Conservation (phyloP, 2,329 filamentous ascomycete species). For the Emericellopsis cladophorae region DNA sequence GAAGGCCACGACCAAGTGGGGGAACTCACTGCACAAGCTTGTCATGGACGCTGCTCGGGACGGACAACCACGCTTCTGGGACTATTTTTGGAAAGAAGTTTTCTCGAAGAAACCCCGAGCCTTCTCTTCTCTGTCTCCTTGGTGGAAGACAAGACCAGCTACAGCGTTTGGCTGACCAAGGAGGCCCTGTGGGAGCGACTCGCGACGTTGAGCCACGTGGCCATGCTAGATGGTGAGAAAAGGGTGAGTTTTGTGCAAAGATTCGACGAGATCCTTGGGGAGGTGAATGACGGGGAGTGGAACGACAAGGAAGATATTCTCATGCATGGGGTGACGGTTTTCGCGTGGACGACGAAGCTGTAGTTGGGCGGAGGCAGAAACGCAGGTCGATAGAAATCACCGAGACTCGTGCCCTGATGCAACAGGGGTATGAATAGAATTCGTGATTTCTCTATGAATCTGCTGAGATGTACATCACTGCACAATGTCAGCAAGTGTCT, state of each 20-base stretch:
- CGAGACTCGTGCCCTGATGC: background rate
- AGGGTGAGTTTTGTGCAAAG: conserved; percentile 32
- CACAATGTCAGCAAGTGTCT: background rate
- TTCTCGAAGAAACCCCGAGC: conserved; percentile 46
- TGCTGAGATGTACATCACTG: conserved; percentile 61
- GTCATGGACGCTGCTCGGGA: conserved; percentile 39
- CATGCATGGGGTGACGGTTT: conserved; percentile 50
- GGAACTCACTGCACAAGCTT: conserved; percentile 46
- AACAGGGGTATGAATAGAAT: conserved; percentile 7
- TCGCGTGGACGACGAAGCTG: conserved; percentile 45
- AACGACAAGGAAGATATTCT: conserved; percentile 51
- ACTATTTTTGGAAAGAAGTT: conserved; percentile 48
- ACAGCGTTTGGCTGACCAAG: conserved; percentile 43
- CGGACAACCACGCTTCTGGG: conserved; percentile 50
- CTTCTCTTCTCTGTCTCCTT: conserved; percentile 49
- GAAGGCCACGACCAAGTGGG: conserved; percentile 46
- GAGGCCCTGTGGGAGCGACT: conserved; percentile 53
- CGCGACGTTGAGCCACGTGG: conserved; percentile 55
- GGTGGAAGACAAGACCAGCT: conserved; percentile 37
- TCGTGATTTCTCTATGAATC: conserved; percentile 27
- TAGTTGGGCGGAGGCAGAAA: conserved; percentile 9
- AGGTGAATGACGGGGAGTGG: conserved; percentile 29
- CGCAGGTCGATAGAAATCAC: conserved; percentile 1
- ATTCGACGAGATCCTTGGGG: conserved; percentile 40
- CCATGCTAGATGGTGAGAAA: conserved; percentile 39